Evolutionary conservation across 441 rosid genomes (phyloP), one percentile per base, ranked within the genome.

Genomic region (Monsonia emarginata): DNA sequence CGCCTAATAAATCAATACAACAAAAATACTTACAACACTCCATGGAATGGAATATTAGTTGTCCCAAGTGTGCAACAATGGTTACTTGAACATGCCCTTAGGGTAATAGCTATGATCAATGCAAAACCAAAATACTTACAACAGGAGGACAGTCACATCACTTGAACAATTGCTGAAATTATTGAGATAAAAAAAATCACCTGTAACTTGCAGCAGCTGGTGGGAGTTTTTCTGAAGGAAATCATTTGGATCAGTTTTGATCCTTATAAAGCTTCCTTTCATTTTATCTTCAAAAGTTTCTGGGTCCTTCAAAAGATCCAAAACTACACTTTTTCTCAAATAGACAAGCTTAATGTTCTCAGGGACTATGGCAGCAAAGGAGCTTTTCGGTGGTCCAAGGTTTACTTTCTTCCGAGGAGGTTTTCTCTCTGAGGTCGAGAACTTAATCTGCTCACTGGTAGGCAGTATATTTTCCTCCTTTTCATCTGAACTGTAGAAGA

Each of bases 181-280:
- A 67, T 24, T 40, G 60, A 42, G 5, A 54, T 57, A 42, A 46
- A n/a, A 65, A 66, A 74, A 57, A 42, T 79, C 77, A 85, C 90
- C 88, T 68, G 80, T 82, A 30, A 87, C 90, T 65, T 74, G 85
- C 74, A 84, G 76, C 70, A 85, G 85, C 80, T 65, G 79, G 72
- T 84, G 67, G 69, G 83, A 74, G 62, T 84, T 69, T 56, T 81
- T 77, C 78, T 83, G 87, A 69, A 78, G 78, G 75, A 80, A 85
- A 68, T 82, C 82, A 72, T 79, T 70, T 6, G 87, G 88, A 59
- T 87, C 92, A 40, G 87, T 66, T 72, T 80, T 87, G 34, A 82
- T 76, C 82, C 87, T 80, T 32, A 84, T 82, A 72, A 84, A 79
- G 69, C 88, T 82, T 48, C 80, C 84, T 54, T 81, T 63, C 64